Evolutionary conservation across 2,329 filamentous ascomycete genomes (phyloP).

Genomic region (Ceratocystis variospora): DNA sequence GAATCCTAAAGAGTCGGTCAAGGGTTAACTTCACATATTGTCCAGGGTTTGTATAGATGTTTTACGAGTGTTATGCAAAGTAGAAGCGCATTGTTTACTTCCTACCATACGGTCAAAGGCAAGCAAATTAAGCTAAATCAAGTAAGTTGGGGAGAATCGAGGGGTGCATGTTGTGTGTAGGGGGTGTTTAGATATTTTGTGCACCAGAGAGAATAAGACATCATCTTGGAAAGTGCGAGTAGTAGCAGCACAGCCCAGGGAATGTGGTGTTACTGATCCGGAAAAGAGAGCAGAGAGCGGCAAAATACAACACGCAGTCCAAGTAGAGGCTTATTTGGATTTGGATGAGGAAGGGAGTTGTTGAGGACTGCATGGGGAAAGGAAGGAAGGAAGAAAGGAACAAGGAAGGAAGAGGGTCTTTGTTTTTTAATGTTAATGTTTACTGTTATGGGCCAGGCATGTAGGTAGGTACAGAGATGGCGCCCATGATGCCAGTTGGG

Average conservation of each 20-base stretch:
- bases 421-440: not conserved
- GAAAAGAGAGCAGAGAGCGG: not conserved
- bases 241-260: not conserved
- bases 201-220: not conserved
- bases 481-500: not conserved
- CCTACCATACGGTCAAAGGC: not conserved
- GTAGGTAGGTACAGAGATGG: too few relatives aligned
- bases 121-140: not conserved
- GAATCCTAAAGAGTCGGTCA: not conserved
- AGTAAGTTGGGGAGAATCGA: not conserved
- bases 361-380: not conserved
- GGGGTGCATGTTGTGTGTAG: not conserved
- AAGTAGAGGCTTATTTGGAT: not conserved
- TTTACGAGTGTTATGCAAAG: not conserved
- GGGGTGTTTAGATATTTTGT: not conserved
- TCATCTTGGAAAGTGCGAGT: not conserved
- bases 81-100: not conserved
- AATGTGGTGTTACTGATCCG: not conserved
- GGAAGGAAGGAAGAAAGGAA: not conserved
- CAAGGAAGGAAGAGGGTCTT: slow-evolving; percentile 3
- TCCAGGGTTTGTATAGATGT: not conserved
- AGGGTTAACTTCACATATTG: not conserved
- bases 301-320: not conserved
- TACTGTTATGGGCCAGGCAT: too few relatives aligned
- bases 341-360: not conserved